Evolutionary conservation across 2,329 filamentous ascomycete species (phyloP), one percentile per base, ranked within the genome.

Genomic region (Tolypocladium guangdongense): DNA sequence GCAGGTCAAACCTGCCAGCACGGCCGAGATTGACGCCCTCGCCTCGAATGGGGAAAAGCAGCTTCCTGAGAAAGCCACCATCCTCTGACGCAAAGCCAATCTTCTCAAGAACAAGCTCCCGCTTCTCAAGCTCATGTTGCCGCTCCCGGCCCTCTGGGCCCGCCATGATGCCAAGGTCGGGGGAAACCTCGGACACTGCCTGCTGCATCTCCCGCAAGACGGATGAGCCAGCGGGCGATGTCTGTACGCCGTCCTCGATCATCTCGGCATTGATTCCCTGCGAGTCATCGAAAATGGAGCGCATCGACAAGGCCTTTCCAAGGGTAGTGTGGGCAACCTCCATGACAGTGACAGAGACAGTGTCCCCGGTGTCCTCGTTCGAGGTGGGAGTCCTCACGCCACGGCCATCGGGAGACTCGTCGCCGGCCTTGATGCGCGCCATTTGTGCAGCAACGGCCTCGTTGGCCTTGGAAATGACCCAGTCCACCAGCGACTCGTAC

Each of bases 181-280:
- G 83, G 50, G 84, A 89, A 39, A 84, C 87, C 49, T 88, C 85
- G 1, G 82, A 72, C 6, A 96, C 81, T 2, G 91, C 90, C 54
- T 84, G 84, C 63, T 88, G 83, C 87, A 96, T 95, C 66, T 96
- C 91, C 38, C 87, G 84, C 16, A 92, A 67, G 11, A 97, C 86
- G 0, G 92, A 95, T 54, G 85, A 86, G n/a, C 88, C 87, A 1
- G 83, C 83, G 0, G 85, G 62, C 1, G 79, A 72, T 2, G 95
- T 79, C n/a, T 88, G 80, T 1, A 99, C 81, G 11, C 93, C 93
- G 60, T 99, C 93, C 57, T 92, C 86, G 64, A 92, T 95, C 91
- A 99, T 97, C 73, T 99, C 93, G 0, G 87, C 80, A 62, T 97
- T 97, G 72, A 99, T 96, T 51, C 93, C 93, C 22, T 86, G 76